Evolutionary conservation across 139 green algal genomes (phyloP), one percentile per base, ranked within the genome.

Genomic region (Spirogloea muscicola): DNA sequence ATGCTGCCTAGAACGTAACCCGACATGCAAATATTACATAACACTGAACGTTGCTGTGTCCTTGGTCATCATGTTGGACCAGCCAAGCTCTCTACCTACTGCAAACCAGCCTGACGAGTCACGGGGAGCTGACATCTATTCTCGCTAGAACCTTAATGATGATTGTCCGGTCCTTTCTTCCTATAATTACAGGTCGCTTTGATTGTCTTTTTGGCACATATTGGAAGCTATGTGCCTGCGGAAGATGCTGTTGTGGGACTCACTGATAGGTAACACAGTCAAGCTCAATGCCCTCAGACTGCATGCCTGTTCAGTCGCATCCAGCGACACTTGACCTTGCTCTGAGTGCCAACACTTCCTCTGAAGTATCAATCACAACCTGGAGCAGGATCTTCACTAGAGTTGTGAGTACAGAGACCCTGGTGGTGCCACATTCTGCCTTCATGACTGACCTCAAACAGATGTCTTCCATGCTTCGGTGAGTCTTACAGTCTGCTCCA

Each of bases 371-470:
- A 16, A 13, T 31, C 29, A 65, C 57, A 10, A 65, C 29, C 39
- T 43, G 10, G 16, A 21, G 61, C 71, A 79, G 75, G 6, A 82
- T 82, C 13, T 82, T 82, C 58, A 80, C 75, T 6, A 38, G 75
- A 31, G 39, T 84, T 73, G 42, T 16, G 27, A 85, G 40, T 62
- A 58, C 68, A 1, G 82, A 92, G 63, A 77, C 67, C 2, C 63
- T 83, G 29, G 68, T 21, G 0, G 36, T 86, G 3, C 31, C 74
- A 0, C 68, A 87, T 61, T 74, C 75, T 2, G 76, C 86, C 48
- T 98, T 97, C 83, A 86, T 92, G 77, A 77, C 85, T 0, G 92
- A 96, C 74, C 66, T 98, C 9, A 77, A 65, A 0, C 90, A 96
- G 81, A 76, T 91, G 57, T 80, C 84, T 0, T 31, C 60, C 18